These are phyloP conservation scores for Lasiosphaeriaceae sp. DNA, from an alignment of 495 filamentous ascomycete genomes.

Conservation along the genomic window DNA sequence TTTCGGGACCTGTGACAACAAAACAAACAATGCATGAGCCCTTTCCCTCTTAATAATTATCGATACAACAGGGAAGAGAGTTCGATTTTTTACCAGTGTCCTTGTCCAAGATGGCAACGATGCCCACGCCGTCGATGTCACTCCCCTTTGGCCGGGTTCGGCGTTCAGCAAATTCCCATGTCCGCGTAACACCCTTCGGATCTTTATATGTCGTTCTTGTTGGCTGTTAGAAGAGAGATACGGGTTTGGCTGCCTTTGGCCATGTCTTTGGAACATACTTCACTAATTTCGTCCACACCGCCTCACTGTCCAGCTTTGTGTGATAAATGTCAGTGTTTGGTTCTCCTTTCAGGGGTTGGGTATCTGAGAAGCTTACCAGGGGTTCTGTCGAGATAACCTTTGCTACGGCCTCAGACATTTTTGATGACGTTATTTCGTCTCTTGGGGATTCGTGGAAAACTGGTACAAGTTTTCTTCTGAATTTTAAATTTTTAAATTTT, in stretches of 20 bases:
- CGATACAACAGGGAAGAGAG: background rate
- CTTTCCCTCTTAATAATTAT: too few relatives aligned
- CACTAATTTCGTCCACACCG: slow-evolving; percentile 65
- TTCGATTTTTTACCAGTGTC: slow-evolving; percentile 41
- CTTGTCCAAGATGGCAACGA: slow-evolving; percentile 79
- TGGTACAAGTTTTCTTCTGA: too few relatives aligned
- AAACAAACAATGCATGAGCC: background rate
- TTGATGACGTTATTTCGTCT: background rate
- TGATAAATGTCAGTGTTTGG: slow-evolving; percentile 4
- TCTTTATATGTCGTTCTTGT: slow-evolving; percentile 68
- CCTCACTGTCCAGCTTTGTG: slow-evolving; percentile 48
- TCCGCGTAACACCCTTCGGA: slow-evolving; percentile 61
- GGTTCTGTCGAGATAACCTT: slow-evolving; percentile 27
- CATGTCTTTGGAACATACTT: slow-evolving; percentile 13
- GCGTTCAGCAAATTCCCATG: slow-evolving; percentile 80
- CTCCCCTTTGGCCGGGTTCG: slow-evolving; percentile 64
- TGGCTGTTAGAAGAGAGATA: slow-evolving; percentile 5
- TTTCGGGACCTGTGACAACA: slow-evolving; percentile 52
- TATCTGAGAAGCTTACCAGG: slow-evolving; percentile 23
- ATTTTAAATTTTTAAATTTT: too few relatives aligned
- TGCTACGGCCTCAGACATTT: slow-evolving; percentile 15
- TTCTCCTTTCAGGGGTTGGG: background rate
- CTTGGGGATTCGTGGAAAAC: too few relatives aligned
- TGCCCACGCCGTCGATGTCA: slow-evolving; percentile 84
- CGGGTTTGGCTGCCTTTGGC: background rate